phyloP scores from a whole-genome alignment of 345 rosid genomes.

The Carallia brachiata region DNA sequence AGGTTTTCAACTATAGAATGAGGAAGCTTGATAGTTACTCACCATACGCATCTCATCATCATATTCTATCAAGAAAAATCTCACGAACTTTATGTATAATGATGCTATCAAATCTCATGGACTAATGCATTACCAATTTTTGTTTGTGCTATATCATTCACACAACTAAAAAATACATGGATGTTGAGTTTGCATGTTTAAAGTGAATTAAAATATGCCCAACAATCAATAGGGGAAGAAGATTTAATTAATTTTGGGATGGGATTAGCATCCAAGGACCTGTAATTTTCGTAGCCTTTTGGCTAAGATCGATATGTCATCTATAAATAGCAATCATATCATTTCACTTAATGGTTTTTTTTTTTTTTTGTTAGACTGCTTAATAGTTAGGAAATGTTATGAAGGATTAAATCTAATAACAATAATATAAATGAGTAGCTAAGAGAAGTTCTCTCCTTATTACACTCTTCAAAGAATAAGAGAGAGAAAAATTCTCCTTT shows the following conservation, averaged over 20 bases:
- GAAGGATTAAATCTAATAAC: too few species aligned
- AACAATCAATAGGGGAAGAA: not conserved
- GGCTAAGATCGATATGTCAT: not conserved
- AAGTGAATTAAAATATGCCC: not conserved
- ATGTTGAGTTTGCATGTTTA: not conserved
- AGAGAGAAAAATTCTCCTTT: too few species aligned
- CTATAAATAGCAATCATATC: not conserved
- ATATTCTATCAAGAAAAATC: not conserved
- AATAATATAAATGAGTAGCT: too few species aligned
- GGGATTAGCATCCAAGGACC: slow-evolving; percentile 26
- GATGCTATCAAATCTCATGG: not conserved
- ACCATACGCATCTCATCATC: not conserved
- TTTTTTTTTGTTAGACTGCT: too few species aligned
- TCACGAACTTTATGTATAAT: slow-evolving; percentile 9
- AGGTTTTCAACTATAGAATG: slow-evolving; percentile 25
- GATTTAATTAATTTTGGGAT: not conserved
- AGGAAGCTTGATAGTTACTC: not conserved
- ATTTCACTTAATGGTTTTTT: not conserved
- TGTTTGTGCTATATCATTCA: too few species aligned
- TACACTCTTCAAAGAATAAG: too few species aligned
- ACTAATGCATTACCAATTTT: not conserved
- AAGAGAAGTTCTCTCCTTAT: too few species aligned
- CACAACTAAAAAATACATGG: not conserved
- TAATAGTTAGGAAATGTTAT: too few species aligned
- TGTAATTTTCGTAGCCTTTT: slow-evolving; percentile 22